Evolutionary conservation across 2,329 filamentous ascomycete species (phyloP).

Genomic region (Chaetomiaceae sp.): DNA sequence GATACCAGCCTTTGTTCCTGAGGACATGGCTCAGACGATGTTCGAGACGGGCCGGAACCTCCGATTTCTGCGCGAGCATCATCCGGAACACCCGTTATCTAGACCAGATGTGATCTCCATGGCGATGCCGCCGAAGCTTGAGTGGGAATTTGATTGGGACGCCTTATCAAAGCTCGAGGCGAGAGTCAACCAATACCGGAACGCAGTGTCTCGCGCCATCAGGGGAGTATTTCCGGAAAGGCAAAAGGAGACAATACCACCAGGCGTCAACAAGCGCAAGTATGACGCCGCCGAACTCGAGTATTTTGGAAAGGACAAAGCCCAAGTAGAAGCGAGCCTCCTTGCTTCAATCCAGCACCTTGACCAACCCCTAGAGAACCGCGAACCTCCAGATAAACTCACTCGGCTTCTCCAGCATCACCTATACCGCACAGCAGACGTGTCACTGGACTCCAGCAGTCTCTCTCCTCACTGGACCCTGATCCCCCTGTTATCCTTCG

Average conservation of each 20-base stretch:
- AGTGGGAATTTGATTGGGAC: slow-evolving; percentile 70
- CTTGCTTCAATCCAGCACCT: slow-evolving; percentile 48
- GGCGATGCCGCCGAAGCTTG: slow-evolving; percentile 52
- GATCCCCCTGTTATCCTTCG: slow-evolving; percentile 67
- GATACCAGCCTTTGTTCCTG: slow-evolving; percentile 67
- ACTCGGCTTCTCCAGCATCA: slow-evolving; percentile 38
- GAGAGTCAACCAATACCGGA: slow-evolving; percentile 53
- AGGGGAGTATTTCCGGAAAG: background rate
- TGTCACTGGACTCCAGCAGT: slow-evolving; percentile 19
- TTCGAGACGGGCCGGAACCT: slow-evolving; percentile 77
- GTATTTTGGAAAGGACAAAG: slow-evolving; percentile 47
- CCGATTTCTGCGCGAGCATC: slow-evolving; percentile 64
- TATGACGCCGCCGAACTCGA: slow-evolving; percentile 31
- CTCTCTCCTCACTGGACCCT: slow-evolving; percentile 55
- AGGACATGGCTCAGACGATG: slow-evolving; percentile 65
- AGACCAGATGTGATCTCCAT: slow-evolving; percentile 43
- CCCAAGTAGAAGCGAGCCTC: slow-evolving; percentile 45
- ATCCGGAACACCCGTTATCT: slow-evolving; percentile 66
- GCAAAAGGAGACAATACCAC: slow-evolving; percentile 10
- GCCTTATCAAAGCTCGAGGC: slow-evolving; percentile 61
- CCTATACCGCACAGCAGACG: slow-evolving; percentile 31
- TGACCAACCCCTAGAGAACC: slow-evolving; percentile 34
- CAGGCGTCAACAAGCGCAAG: background rate
- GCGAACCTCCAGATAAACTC: slow-evolving; percentile 34
- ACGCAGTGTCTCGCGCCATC: slow-evolving; percentile 36